Base-by-base conservation (phyloP, 1,284 basidiomycete species). In the Cystobasidium sp. region DNA sequence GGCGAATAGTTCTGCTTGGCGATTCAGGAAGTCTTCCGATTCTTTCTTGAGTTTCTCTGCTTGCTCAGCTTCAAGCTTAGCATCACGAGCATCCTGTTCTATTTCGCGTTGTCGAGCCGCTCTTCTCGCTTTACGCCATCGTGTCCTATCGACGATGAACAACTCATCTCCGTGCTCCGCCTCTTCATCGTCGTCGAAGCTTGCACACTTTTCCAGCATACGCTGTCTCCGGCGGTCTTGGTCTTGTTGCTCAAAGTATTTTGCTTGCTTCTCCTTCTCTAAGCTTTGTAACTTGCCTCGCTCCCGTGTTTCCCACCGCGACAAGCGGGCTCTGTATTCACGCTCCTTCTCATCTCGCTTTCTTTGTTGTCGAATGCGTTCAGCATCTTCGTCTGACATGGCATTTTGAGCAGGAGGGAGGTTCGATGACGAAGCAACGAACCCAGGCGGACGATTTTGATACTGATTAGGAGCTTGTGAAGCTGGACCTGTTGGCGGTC, bases 81-180 rank as follows among this genome's bases (percentile, higher is more conserved):
- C 77, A 63, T 82, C 81, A n/a, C 78, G 77, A 3, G 76, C 75
- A 64, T 82, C 81, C 6, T 77, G 76, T 39, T 82, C 80, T 24
- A 77, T 68, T 74, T 82, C 81, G 6, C 81, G 76, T 18, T 75
- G 61, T 8, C 79, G 76, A n/a, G 78, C 59, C 3, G 78, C 73
- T 16, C 75, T 64, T n/a, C 81, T 75, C 39, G 78, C 77, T 6
- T 75, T 76, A 5, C 81, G 75, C 81, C 81, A 81, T 22, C 80
- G 79, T 3, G 67, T 59, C 46, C 78, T 61, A 52, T 79, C 78
- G 20, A 72, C 71, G 37, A 77, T 69, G 65, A 79, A 79, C 47
- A 77, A 68, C 58, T 78, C 78, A 37, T 74, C 73, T n/a, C 77
- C 78, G 22, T 70, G 65, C 47, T 74, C 74, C 44, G 74, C 63